Conservation (phyloP, 352 stramenopile species). For the Halophytophthora polymorphica region DNA sequence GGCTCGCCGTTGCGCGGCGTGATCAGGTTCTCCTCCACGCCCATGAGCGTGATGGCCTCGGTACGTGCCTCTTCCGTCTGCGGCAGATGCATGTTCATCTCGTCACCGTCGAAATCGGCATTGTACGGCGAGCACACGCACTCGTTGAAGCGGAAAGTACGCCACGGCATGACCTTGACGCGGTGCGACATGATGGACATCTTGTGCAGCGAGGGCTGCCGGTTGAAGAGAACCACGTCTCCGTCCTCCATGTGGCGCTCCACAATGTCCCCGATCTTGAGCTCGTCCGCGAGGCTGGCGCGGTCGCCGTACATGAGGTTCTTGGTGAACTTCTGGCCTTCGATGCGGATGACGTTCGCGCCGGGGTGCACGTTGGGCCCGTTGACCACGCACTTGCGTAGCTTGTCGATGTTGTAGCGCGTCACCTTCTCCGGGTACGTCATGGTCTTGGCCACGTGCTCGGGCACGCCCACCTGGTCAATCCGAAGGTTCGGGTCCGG, state of each 20-base stretch:
- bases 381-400: conserved; percentile 94
- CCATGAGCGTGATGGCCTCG: conserved; percentile 97
- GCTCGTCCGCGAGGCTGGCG: conserved; percentile 89
- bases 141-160: conserved; percentile 99
- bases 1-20: conserved; percentile 98
- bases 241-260: conserved; percentile 99
- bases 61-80: conserved; percentile 98
- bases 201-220: conserved; percentile 99
- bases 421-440: conserved; percentile 98
- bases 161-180: conserved; percentile 94
- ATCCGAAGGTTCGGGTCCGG: conserved; percentile 98
- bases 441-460: conserved; percentile 96
- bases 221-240: conserved; percentile 99
- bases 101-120: conserved; percentile 99
- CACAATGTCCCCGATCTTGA: conserved; percentile 98
- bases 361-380: conserved; percentile 95
- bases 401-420: conserved; percentile 97
- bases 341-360: conserved; percentile 92
- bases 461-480: conserved; percentile 93
- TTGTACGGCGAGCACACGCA: conserved; percentile 99
- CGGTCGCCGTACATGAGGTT: conserved; percentile 95
- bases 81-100: conserved; percentile 99
- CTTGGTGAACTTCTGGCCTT: conserved; percentile 85
- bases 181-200: conserved; percentile 98
- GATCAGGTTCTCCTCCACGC: conserved; percentile 97